Conservation (phyloP, 1,284 basidiomycete species). For the Ceratobasidium papillatum region DNA sequence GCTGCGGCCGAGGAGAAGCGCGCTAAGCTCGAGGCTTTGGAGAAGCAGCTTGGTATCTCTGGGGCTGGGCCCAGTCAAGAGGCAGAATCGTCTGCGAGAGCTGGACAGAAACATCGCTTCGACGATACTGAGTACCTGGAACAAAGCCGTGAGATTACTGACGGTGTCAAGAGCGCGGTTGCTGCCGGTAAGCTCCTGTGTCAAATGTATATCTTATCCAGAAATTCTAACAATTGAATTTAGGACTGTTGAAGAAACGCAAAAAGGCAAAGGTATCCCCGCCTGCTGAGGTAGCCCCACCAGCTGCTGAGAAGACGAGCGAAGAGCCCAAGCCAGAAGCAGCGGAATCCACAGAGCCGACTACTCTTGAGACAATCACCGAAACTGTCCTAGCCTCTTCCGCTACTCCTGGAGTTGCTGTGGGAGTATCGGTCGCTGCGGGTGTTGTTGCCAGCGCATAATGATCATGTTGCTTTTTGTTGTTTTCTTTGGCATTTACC, state of each 20-base stretch:
- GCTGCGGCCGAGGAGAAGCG: conserved; percentile 82
- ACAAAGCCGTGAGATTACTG: conserved; percentile 90
- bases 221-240: not conserved
- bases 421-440: conserved; percentile 17
- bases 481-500: conserved; percentile 3
- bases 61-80: conserved; percentile 53
- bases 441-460: conserved; percentile 25
- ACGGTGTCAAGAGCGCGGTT: conserved; percentile 92
- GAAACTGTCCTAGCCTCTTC: not conserved
- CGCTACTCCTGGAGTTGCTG: conserved; percentile 22
- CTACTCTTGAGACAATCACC: not conserved
- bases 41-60: conserved; percentile 77
- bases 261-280: conserved; percentile 75
- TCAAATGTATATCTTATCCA: conserved; percentile 41
- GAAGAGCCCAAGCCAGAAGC: conserved; percentile 3
- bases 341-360: not conserved
- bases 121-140: conserved; percentile 94
- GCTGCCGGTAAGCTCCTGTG: conserved; percentile 66
- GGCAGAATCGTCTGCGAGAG: conserved; percentile 56
- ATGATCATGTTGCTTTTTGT: not conserved
- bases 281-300: conserved; percentile 49
- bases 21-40: conserved; percentile 85
- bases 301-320: conserved; percentile 2
- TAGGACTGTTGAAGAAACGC: conserved; percentile 83
- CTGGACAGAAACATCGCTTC: conserved; percentile 85